Evolutionary conservation across 805 yeast genomes (phyloP), one percentile per base, ranked within the genome.

Genomic region (Kazachstania viticola): DNA sequence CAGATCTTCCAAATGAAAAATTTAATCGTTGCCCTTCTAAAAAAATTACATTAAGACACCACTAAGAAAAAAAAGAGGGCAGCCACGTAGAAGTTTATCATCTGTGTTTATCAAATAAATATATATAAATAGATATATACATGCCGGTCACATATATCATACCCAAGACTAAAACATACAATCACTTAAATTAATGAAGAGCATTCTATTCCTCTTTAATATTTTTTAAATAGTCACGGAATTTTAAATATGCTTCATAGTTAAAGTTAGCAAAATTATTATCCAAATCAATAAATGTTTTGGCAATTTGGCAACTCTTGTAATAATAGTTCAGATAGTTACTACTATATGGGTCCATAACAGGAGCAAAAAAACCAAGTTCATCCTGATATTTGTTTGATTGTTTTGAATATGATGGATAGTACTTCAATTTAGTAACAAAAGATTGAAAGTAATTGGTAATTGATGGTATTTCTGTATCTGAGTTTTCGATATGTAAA

Each of bases 281-380:
- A 49, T 74, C 79, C 39, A 75, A 59, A 44, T 75, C 81, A 43
- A 73, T 67, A 44, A 75, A 71, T 37, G 72, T 64, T 49, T 71
- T 73, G 19, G 76, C 66, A 9, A 75, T 64, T 50, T 74, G 77
- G 44, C 71, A 72, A 25, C 75, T 65, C 53, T 72, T 73, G 54
- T 71, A 73, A 36, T 61, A 61, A 34, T 64, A 64, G 27, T 60
- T 59, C 42, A 57, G 38, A 36, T 58, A 54, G 60, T 65, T 69
- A 57, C 58, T 49, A 60, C 67, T 44, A 33, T 51, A 50, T 9
- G 58, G 56, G 31, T 50, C 51, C 9, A 44, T 41, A 1, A 44
- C 41, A 2, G 55, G 50, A 26, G 49, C 40, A 26, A 44, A 48
- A 26, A 46, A 42, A 31, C 51, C 55, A n/a, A n/a, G n/a, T n/a